phyloP scores from a whole-genome alignment of 1,284 basidiomycete genomes.

The Apiotrichum siamense region DNA sequence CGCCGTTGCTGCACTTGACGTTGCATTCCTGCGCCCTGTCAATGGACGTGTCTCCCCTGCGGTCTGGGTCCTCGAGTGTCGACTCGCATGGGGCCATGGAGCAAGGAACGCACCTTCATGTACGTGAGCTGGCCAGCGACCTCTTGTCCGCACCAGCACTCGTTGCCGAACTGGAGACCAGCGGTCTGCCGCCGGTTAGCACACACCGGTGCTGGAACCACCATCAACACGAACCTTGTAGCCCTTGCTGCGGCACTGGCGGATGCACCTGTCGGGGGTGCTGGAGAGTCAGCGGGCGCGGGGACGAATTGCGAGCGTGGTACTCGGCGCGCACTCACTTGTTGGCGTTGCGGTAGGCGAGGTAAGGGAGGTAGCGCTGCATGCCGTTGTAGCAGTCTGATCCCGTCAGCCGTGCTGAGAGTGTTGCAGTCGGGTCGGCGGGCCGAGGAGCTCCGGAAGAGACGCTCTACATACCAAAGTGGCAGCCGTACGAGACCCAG shows the following conservation, averaged over 20 bases:
- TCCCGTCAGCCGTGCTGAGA: not conserved
- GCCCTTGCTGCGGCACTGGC: constrained; percentile 13
- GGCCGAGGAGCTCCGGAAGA: not conserved
- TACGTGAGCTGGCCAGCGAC: constrained; percentile 18
- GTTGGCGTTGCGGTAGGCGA: constrained; percentile 11
- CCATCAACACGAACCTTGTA: too few species aligned
- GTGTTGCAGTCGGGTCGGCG: not conserved
- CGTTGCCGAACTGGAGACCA: constrained; percentile 22
- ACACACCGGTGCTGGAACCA: too few species aligned
- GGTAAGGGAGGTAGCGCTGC: constrained; percentile 20
- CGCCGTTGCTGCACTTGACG: constrained; percentile 15
- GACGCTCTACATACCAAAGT: constrained; percentile 14
- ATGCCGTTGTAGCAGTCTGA: constrained; percentile 26
- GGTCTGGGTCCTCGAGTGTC: too few species aligned
- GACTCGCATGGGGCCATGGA: too few species aligned
- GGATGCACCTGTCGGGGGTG: constrained; percentile 19
- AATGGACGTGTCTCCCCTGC: too few species aligned
- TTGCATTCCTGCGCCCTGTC: constrained; percentile 12
- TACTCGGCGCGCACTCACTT: constrained; percentile 1
- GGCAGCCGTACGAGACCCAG: constrained; percentile 24
- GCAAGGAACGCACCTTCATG: too few species aligned
- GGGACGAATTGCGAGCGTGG: not conserved
- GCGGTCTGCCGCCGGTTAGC: too few species aligned
- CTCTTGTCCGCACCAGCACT: constrained; percentile 28
- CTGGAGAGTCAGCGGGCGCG: not conserved